Conservation (phyloP, 139 green algal species). For the Tetradesmus obliquus region DNA sequence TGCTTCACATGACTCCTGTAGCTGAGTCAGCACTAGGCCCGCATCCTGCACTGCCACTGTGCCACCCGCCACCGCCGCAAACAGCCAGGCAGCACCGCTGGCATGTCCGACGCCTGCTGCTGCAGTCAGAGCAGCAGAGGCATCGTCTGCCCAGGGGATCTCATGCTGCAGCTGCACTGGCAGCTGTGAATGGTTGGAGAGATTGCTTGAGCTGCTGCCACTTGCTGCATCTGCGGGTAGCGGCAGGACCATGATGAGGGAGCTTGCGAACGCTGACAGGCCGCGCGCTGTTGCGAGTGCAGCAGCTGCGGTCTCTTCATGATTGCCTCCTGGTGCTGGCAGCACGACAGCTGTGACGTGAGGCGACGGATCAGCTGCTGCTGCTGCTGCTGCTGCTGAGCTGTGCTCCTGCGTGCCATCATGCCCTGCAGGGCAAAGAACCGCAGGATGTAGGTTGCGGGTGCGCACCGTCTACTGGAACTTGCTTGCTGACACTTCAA, state of each 20-base stretch:
- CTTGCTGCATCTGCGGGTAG: neutral
- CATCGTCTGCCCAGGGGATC: neutral
- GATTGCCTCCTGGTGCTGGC: neutral
- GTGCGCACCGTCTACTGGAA: no score
- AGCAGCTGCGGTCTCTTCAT: neutral
- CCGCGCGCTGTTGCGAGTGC: neutral
- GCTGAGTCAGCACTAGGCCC: neutral
- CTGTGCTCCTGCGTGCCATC: neutral
- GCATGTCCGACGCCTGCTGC: neutral
- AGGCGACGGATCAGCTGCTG: neutral
- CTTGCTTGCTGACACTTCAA: no score
- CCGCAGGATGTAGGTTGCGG: no score
- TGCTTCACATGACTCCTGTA: neutral
- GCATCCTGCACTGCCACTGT: neutral
- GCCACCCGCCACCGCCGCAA: neutral
- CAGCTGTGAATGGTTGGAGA: neutral
- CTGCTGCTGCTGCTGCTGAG: neutral
- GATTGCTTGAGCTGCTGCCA: neutral
- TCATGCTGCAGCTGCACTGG: neutral
- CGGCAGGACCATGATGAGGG: neutral
- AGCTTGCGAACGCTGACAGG: neutral
- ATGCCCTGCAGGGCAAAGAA: neutral
- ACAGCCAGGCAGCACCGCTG: neutral
- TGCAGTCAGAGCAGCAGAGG: neutral
- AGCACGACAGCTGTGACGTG: neutral